Evolutionary conservation across 2,329 filamentous ascomycete species (phyloP).

Genomic region (Graphilbum fragrans): DNA sequence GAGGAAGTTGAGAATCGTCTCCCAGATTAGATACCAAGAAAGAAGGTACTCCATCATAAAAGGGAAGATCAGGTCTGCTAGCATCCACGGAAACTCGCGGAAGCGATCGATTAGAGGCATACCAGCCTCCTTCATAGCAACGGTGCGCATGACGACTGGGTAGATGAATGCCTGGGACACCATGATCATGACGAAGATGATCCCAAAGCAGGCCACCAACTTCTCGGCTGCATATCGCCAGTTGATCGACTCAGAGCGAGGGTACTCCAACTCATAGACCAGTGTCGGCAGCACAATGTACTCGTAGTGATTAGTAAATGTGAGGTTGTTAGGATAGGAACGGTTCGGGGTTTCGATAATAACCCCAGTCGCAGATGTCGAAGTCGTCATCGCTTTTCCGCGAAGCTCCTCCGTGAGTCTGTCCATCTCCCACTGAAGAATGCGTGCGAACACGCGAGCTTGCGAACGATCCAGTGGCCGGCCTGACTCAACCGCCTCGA

Average conservation of each 20-base stretch:
- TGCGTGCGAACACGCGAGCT: slow-evolving; percentile 48
- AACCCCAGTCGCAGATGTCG: too few species aligned
- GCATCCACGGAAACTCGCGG: slow-evolving; percentile 58
- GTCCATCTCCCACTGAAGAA: slow-evolving; percentile 56
- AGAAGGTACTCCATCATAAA: slow-evolving; percentile 70
- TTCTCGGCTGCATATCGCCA: slow-evolving; percentile 70
- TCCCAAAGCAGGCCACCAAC: slow-evolving; percentile 53
- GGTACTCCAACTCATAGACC: slow-evolving; percentile 71
- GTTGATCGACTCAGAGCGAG: slow-evolving; percentile 53
- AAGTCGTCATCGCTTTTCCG: slow-evolving; percentile 50
- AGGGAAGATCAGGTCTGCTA: slow-evolving; percentile 65
- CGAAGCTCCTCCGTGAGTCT: slow-evolving; percentile 51
- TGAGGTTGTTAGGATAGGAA: slow-evolving; percentile 60
- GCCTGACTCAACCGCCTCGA: slow-evolving; percentile 47
- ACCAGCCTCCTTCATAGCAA: slow-evolving; percentile 55
- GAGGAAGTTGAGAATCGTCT: slow-evolving; percentile 60
- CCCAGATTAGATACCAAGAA: slow-evolving; percentile 75
- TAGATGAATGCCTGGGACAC: slow-evolving; percentile 68
- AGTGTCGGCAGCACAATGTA: slow-evolving; percentile 66
- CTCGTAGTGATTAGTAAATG: slow-evolving; percentile 51
- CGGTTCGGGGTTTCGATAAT: slow-evolving; percentile 23
- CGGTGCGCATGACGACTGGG: slow-evolving; percentile 55
- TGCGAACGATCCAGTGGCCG: slow-evolving; percentile 49
- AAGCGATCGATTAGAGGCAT: slow-evolving; percentile 50
- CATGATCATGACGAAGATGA: slow-evolving; percentile 69